phyloP scores from a whole-genome alignment of 352 stramenopile species.

The Plasmopara muralis region DNA sequence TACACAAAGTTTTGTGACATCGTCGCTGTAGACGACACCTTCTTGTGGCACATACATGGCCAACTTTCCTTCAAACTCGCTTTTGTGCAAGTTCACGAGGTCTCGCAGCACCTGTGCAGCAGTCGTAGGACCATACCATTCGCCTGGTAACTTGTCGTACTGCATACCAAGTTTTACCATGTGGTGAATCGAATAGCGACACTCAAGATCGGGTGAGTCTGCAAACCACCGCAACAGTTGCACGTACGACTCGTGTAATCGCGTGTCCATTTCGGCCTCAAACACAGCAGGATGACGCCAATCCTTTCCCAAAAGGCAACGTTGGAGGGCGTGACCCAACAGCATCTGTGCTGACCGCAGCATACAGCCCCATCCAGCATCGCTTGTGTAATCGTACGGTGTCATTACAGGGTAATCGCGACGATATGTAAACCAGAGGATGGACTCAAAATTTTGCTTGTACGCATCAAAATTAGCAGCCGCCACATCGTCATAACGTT shows the following conservation, averaged over 20 bases:
- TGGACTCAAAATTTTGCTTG: conserved; percentile 49
- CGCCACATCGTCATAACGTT: conserved; percentile 27
- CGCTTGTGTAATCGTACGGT: conserved; percentile 84
- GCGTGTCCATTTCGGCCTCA: conserved; percentile 22
- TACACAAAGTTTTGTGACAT: conserved; percentile 64
- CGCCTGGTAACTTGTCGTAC: conserved; percentile 87
- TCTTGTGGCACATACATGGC: conserved; percentile 82
- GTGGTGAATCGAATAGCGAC: conserved; percentile 87
- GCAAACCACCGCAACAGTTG: conserved; percentile 81
- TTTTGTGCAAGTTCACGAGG: conserved; percentile 65
- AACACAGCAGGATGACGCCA: conserved; percentile 36
- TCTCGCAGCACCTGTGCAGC: conserved; percentile 85
- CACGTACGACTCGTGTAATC: conserved; percentile 35
- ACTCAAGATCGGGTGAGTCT: conserved; percentile 63
- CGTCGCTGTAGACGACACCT: conserved; percentile 75
- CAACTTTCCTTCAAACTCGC: conserved; percentile 36
- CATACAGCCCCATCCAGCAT: conserved; percentile 96
- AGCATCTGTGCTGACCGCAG: conserved; percentile 93
- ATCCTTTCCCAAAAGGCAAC: conserved; percentile 55
- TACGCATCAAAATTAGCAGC: conserved; percentile 44
- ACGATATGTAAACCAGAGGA: conserved; percentile 89
- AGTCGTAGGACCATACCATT: conserved; percentile 91
- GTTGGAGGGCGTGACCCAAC: conserved; percentile 83
- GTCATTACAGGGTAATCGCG: conserved; percentile 81
- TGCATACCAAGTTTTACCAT: conserved; percentile 87